Evolutionary conservation across 2,329 filamentous ascomycete species (phyloP), one percentile per base, ranked within the genome.

Genomic region (Penicillium hordei): DNA sequence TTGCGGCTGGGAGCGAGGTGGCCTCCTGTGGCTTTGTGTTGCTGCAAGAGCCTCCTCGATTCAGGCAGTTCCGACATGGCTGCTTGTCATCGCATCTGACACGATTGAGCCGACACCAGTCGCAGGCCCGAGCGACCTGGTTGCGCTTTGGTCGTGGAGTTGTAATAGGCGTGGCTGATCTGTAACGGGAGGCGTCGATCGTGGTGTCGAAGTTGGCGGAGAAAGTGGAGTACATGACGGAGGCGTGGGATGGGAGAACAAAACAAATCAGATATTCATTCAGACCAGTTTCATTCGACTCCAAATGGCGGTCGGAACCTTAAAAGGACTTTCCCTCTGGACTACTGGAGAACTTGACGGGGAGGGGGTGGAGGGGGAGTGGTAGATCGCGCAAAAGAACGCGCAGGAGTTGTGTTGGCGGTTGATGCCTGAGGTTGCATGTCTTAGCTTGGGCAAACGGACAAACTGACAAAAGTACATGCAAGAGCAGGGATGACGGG

Each of bases 1-100:
- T 51, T 42, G 48, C 48, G 31, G 48, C 48, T 3, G 59, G 53
- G 5, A 60, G 40, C 25, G 57, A 53, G 17, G 38, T 45, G 12
- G 57, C 49, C 36, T 60, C 52, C 7, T 27, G 23, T 40, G 21
- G 52, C 29, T 50, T 57, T 15, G 52, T 49, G 27, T 58, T 61
- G 34, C 52, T 61, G 46, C 59, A 61, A 21, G 46, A 25, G 5
- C 33, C 39, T 15, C 53, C 57, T 12, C 49, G 49, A 15, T 21
- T 54, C 23, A 21, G 23, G 21, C 59, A 48, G 19, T 48, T 48
- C 8, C 34, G 45, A 23, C 45, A 48, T 48, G 45, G 45, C 13
- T 48, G 45, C 29, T 48, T 48, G 45, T 48, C 45, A 48, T 48
- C 29, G 19, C 45, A 48, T 34, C 29, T 23, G 5, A 48, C 15